Evolutionary conservation across 2,329 filamentous ascomycete species (phyloP), one percentile per base, ranked within the genome.

Genomic region (Alternaria tenuissima): DNA sequence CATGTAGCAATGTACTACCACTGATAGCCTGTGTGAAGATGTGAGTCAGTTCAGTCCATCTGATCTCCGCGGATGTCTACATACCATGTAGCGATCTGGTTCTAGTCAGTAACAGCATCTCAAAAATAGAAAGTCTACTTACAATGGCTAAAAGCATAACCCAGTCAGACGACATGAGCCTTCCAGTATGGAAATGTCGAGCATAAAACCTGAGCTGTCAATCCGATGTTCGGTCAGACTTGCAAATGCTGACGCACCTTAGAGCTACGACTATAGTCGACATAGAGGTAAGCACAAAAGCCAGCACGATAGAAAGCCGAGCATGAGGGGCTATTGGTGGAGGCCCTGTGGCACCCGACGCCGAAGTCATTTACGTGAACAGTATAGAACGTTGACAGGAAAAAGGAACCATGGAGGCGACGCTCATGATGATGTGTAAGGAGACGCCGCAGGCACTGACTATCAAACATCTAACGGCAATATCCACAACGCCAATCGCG

Each of bases 201-300:
- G 67, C 66, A 52, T 76, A 76, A 32, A 76, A 74, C 48, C 74
- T 76, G 8, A 14, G 46, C 8, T 22, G n/a, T 30, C 12, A 51
- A 30, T 8, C 5, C 26, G 39, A 7, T n/a, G n/a, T n/a, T 7
- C n/a, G 32, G 28, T 41, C n/a, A 41, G 11, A n/a, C 20, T 12
- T 44, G 41, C 26, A 18, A 32, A 24, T 6, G 41, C 54, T 8
- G 46, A n/a, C 48, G 53, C 64, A 71, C 73, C 73, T 73, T 22
- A 75, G 57, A 30, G 64, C 67, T 46, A 76, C 70, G 22, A 76
- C 63, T 14, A 74, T 22, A 7, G 74, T 76, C 28, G 74, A 76
- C 7, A 70, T 28, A 22, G 66, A 66, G 11, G 72, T 74, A 16
- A 76, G 65, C 36, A 57, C 63, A 42, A 76, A 75, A 6, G 72